phyloP scores from a whole-genome alignment of 257 asterid species.

The Ilex aquifolium region DNA sequence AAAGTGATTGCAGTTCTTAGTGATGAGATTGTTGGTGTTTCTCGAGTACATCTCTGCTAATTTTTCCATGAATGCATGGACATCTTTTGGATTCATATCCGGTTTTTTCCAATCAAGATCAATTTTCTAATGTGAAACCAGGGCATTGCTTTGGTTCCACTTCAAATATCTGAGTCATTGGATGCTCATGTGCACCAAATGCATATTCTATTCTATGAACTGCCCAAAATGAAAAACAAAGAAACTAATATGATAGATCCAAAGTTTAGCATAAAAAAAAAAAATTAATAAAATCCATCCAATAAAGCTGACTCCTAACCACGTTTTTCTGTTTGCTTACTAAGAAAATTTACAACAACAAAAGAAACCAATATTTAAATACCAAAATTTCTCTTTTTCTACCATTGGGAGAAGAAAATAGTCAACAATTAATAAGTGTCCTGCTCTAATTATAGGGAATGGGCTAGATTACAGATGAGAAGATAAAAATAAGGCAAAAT shows the following conservation, averaged over 20 bases:
- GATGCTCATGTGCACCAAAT: conserved; percentile 66
- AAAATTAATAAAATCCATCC: too few species aligned
- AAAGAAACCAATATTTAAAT: too few species aligned
- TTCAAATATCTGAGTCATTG: conserved; percentile 61
- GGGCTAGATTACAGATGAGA: too few species aligned
- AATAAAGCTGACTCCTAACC: too few species aligned
- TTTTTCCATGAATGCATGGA: conserved; percentile 39
- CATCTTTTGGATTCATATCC: conserved; percentile 29
- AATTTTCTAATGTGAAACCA: conserved; percentile 66
- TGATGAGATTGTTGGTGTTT: conserved; percentile 46
- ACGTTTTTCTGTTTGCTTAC: too few species aligned
- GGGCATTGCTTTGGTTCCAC: conserved; percentile 72
- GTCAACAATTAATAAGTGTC: too few species aligned
- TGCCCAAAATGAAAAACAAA: conserved; percentile 10
- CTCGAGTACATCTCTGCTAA: conserved; percentile 45
- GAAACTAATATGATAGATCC: neutral
- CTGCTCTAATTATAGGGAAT: too few species aligned
- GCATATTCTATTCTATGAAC: conserved; percentile 67
- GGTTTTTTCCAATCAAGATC: conserved; percentile 59
- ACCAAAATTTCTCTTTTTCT: too few species aligned
- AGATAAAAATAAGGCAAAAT: too few species aligned
- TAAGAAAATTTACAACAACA: too few species aligned
- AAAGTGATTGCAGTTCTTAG: conserved; percentile 70
- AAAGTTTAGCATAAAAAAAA: too few species aligned
- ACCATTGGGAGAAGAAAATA: too few species aligned